Evolutionary conservation across 257 asterid genomes (phyloP).

Genomic region (Echites panduratus): DNA sequence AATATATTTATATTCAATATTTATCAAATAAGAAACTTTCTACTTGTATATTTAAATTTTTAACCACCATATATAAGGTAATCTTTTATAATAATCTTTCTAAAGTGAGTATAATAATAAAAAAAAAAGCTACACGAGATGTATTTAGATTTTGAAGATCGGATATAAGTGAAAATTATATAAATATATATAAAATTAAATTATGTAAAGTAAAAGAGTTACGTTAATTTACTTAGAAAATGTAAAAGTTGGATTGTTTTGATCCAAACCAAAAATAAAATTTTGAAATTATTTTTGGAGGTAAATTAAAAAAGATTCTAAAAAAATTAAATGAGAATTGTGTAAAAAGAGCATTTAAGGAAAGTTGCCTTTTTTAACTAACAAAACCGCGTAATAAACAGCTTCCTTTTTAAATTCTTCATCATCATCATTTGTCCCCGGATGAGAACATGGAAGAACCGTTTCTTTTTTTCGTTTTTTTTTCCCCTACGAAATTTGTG

Average conservation of each 20-base stretch:
- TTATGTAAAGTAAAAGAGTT: no score
- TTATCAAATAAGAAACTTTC: no score
- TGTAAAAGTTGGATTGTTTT: neutral
- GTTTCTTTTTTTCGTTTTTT: neutral
- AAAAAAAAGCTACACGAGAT: no score
- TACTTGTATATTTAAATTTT: no score
- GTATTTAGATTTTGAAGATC: no score
- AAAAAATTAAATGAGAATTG: neutral
- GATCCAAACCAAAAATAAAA: neutral
- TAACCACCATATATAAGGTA: no score
- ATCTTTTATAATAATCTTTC: no score
- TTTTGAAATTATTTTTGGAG: neutral
- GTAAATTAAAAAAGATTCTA: slow-evolving; percentile 1
- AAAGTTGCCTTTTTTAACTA: slow-evolving; percentile 33
- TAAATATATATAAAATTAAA: no score
- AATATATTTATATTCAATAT: no score
- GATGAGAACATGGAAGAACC: slow-evolving; percentile 17
- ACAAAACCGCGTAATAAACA: slow-evolving; percentile 41
- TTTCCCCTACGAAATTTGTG: slow-evolving; percentile 1
- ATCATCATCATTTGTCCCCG: neutral
- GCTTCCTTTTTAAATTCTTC: slow-evolving; percentile 21
- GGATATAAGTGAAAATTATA: no score
- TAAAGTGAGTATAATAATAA: no score
- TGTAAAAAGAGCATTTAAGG: slow-evolving; percentile 4
- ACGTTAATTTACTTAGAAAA: neutral